phyloP scores from a whole-genome alignment of 345 rosid genomes.

The Erodium maritimum region DNA sequence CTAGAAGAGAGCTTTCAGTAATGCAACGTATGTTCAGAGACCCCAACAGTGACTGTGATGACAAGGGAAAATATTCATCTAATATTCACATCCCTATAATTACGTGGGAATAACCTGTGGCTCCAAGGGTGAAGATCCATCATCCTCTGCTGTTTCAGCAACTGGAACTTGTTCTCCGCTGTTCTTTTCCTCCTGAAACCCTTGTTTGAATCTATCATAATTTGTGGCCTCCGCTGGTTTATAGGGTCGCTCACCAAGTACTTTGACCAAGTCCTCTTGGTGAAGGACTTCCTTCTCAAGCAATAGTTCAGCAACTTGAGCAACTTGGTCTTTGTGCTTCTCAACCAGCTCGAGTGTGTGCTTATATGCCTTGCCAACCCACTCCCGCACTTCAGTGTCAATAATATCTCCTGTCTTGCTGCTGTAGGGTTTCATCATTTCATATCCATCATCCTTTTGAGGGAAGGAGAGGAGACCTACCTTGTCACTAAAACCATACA shows the following conservation, averaged over 20 bases:
- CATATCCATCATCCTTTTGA: slow-evolving; percentile 54
- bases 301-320: slow-evolving; percentile 67
- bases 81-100: neutral
- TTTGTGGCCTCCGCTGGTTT: slow-evolving; percentile 51
- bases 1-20: too few species aligned
- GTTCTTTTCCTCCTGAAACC: slow-evolving; percentile 43
- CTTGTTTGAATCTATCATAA: slow-evolving; percentile 66
- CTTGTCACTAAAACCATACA: slow-evolving; percentile 90
- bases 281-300: slow-evolving; percentile 86
- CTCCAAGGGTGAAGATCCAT: neutral
- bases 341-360: slow-evolving; percentile 47
- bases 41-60: neutral
- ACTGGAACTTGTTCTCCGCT: slow-evolving; percentile 4
- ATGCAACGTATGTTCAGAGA: too few species aligned
- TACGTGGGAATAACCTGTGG: neutral
- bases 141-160: neutral
- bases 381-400: slow-evolving; percentile 73
- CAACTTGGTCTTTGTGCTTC: slow-evolving; percentile 70
- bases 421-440: slow-evolving; percentile 83
- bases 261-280: slow-evolving; percentile 54
- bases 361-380: slow-evolving; percentile 75
- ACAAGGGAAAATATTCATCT: neutral
- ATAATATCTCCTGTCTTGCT: slow-evolving; percentile 79
- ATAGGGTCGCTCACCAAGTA: slow-evolving; percentile 83
- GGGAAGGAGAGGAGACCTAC: slow-evolving; percentile 96